Percentiles rank a stretch among this genome's conserved stretches.
Evolutionary conservation across 345 rosid genomes (phyloP).

Genomic region (Salix udensis): DNA sequence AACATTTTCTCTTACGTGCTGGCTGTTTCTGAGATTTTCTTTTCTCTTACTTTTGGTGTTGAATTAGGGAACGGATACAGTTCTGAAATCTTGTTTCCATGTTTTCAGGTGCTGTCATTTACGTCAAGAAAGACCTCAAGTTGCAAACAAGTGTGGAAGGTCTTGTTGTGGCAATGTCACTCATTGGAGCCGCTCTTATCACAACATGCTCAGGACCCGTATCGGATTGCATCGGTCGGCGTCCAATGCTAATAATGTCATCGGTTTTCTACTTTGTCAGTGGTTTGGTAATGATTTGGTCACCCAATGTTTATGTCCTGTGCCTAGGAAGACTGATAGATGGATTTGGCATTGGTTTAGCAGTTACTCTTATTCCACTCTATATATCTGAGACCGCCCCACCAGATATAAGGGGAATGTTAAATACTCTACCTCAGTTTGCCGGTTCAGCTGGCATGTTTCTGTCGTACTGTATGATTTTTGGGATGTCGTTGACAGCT

Average conservation of each 20-base stretch:
- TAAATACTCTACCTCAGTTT: slow-evolving; percentile 94
- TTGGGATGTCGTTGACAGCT: slow-evolving; percentile 64
- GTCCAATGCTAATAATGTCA: slow-evolving; percentile 85
- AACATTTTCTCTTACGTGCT: background rate
- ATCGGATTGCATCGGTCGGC: slow-evolving; percentile 92
- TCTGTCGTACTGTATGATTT: slow-evolving; percentile 86
- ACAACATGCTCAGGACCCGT: slow-evolving; percentile 94
- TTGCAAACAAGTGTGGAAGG: slow-evolving; percentile 72
- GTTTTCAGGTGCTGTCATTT: slow-evolving; percentile 72
- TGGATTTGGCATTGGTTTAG: slow-evolving; percentile 91
- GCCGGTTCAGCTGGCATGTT: slow-evolving; percentile 95
- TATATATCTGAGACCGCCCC: slow-evolving; percentile 98
- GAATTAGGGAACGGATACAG: slow-evolving; percentile 5
- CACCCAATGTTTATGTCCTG: slow-evolving; percentile 81
- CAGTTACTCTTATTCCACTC: slow-evolving; percentile 84
- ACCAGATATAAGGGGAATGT: slow-evolving; percentile 77
- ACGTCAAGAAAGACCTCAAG: slow-evolving; percentile 67
- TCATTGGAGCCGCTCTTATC: slow-evolving; percentile 83
- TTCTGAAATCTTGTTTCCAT: slow-evolving; percentile 6
- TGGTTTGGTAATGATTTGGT: slow-evolving; percentile 89
- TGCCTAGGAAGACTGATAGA: slow-evolving; percentile 77
- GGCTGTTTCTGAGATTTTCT: background rate
- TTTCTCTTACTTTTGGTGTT: background rate
- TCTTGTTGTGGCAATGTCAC: slow-evolving; percentile 89
- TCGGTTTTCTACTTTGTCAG: slow-evolving; percentile 73